Evolutionary conservation across 352 stramenopile species (phyloP).

Genomic region (Globisporangium perplexum): DNA sequence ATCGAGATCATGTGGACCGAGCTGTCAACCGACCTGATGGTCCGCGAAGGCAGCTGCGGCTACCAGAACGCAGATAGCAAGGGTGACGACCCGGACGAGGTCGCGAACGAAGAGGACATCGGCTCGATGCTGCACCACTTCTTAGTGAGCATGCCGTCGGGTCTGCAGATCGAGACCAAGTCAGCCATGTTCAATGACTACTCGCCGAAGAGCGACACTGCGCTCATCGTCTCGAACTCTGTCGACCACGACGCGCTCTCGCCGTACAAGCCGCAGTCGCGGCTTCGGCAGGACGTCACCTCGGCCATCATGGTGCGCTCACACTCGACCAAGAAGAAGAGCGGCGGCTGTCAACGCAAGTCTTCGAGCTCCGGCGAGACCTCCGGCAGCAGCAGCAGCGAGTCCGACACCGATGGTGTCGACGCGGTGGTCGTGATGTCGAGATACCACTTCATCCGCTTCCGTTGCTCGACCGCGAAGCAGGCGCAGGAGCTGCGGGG

Average conservation of each 20-base stretch:
- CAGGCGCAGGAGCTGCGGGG: not conserved
- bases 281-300: constrained; percentile 2
- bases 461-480: not conserved
- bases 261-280: not conserved
- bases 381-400: not conserved
- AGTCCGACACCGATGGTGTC: not conserved
- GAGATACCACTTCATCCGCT: not conserved
- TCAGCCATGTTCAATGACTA: constrained; percentile 19
- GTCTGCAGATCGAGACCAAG: constrained; percentile 31
- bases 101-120: not conserved
- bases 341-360: not conserved
- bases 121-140: not conserved
- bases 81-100: not conserved
- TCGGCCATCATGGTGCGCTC: not conserved
- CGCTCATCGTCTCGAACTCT: not conserved
- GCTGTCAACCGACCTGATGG: constrained; percentile 22
- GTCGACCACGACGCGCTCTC: constrained; percentile 4
- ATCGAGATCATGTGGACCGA: constrained; percentile 13
- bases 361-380: not conserved
- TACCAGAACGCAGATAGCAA: not conserved
- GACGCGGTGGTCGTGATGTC: not conserved
- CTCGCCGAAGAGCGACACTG: not conserved
- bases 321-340: not conserved
- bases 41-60: constrained; percentile 24
- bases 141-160: not conserved